A percentile compares a stretch with the other conserved stretches of the same genome.
Conservation (phyloP, 2,329 filamentous ascomycete species). For the Diaporthe caulivora region DNA sequence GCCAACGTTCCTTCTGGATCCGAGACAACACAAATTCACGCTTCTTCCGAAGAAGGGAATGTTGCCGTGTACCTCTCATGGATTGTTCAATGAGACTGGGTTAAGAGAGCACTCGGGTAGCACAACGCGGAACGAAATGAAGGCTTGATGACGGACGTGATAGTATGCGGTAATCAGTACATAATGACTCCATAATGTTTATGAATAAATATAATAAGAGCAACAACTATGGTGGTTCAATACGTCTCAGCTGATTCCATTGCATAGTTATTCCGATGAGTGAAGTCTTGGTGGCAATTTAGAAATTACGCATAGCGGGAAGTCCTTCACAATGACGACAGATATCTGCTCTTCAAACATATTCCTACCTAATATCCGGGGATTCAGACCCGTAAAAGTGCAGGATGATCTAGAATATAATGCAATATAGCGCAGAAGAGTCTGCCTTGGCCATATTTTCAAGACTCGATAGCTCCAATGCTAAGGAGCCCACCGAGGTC, state of each 20-base stretch:
- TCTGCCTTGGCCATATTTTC: not conserved
- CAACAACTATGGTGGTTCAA: too few relatives aligned
- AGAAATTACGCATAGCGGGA: too few relatives aligned
- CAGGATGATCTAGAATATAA: not conserved
- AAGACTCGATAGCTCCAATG: not conserved
- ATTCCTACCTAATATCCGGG: too few relatives aligned
- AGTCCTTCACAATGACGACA: too few relatives aligned
- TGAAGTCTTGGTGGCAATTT: too few relatives aligned
- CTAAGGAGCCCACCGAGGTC: too few relatives aligned
- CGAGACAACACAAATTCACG: not conserved
- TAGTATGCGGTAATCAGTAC: not conserved
- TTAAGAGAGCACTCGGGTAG: not conserved
- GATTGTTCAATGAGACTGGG: not conserved
- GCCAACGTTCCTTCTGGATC: not conserved
- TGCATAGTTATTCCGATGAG: too few relatives aligned
- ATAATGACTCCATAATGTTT: not conserved
- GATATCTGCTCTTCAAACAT: too few relatives aligned
- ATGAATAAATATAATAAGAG: not conserved
- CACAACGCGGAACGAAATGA: not conserved
- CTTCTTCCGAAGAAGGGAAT: not conserved
- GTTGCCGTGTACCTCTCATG: slow-evolving; percentile 19
- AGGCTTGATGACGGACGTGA: not conserved
- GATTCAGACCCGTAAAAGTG: too few relatives aligned
- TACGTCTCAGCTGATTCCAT: too few relatives aligned
- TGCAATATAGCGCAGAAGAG: not conserved